Evolutionary conservation across 306 rosid species (phyloP), one percentile per base, ranked within the genome.

Genomic region (Lathyrus sativus): DNA sequence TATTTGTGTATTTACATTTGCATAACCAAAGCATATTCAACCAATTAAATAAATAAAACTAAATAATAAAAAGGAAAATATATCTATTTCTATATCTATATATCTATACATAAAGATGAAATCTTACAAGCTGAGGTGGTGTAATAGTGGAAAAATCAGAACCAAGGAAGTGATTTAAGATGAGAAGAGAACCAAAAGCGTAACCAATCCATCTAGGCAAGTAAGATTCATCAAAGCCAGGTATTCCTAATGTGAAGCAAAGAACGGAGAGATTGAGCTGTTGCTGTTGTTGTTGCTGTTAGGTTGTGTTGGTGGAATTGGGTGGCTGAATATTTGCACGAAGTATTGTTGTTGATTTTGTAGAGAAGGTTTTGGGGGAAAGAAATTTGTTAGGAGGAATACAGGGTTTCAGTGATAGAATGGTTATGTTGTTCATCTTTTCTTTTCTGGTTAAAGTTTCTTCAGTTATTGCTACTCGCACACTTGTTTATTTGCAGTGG

Each of bases 121-220:
- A 55, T 17, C 84, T 85, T 69, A 93, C 97, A 33, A 85, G 81
- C 74, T 90, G 92, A 3, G 95, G 78, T 1, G 87, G 74, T 48
- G 90, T 83, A 62, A 79, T 17, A 59, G 86, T 31, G 9, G 75
- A 57, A 24, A 89, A 84, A 77, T 63, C 84, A 7, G 92, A 86
- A 58, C 90, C 95, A 65, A 77, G 62, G 43, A 90, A 88, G 67
- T 84, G 97, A 77, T 88, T 93, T 67, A 90, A 55, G 3, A 90
- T 46, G 51, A 90, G 50, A 79, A 93, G 92, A 29, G 99, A 90
- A 54, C 96, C 95, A 57, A 93, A 90, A 24, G 96, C 90, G 49
- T 88, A 93, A 24, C 99, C 96, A 45, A 93, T 86, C 99, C 96
- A 93, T 88, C 97, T 82, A 76, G 99, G 96, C 63, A 93, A 82